These are phyloP conservation scores for Sanghuangporus baumii DNA, from an alignment of 1,284 basidiomycete genomes.

Conservation along the genomic window DNA sequence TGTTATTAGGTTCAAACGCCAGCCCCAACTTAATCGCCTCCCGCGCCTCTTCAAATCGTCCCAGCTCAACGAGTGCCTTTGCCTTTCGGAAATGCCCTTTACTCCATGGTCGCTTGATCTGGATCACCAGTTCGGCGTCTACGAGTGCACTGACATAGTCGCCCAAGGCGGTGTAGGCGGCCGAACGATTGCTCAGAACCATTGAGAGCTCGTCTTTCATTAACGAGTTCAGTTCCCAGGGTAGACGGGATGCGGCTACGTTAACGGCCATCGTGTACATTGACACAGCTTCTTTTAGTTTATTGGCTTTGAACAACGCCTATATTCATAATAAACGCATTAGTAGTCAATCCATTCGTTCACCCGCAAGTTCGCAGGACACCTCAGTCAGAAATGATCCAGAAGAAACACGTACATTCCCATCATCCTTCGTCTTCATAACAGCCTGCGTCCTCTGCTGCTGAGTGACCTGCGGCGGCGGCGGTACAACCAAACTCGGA, in stretches of 20 bases:
- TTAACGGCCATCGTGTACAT: slow-evolving; percentile 83
- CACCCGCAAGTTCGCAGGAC: neutral
- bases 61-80: slow-evolving; percentile 79
- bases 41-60: slow-evolving; percentile 67
- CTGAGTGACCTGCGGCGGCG: slow-evolving; percentile 72
- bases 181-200: slow-evolving; percentile 87
- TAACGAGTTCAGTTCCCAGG: slow-evolving; percentile 83
- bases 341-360: neutral
- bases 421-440: slow-evolving; percentile 80
- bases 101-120: slow-evolving; percentile 83
- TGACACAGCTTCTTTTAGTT: slow-evolving; percentile 72
- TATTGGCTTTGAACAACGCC: slow-evolving; percentile 72
- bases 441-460: slow-evolving; percentile 72
- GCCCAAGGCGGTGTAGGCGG: slow-evolving; percentile 73
- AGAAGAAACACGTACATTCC: slow-evolving; percentile 57
- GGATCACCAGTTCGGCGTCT: slow-evolving; percentile 88
- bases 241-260: slow-evolving; percentile 78
- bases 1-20: slow-evolving; percentile 85
- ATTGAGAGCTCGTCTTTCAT: slow-evolving; percentile 88
- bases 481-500: slow-evolving; percentile 73
- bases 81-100: slow-evolving; percentile 95
- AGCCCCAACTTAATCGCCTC: slow-evolving; percentile 82
- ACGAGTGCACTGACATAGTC: slow-evolving; percentile 81
- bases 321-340: slow-evolving; percentile 26
- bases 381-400: neutral